Conservation (phyloP, 176 grass and related monocot species). For the Oryza coarctata region DNA sequence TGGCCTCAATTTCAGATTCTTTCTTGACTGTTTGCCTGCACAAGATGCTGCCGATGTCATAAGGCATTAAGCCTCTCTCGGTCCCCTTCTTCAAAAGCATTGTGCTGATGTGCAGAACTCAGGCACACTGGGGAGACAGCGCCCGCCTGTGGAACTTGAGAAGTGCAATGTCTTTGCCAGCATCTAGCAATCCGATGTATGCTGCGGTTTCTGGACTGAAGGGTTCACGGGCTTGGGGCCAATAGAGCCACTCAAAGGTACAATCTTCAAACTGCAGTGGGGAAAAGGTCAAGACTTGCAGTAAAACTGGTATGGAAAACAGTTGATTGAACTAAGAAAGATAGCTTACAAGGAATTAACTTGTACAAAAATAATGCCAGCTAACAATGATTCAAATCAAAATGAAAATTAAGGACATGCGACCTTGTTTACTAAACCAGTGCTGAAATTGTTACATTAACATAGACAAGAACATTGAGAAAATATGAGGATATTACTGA, state of each 20-base stretch:
- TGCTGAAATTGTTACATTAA: no score
- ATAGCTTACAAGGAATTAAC: background rate
- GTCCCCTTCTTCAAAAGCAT: conserved; percentile 61
- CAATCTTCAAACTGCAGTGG: conserved; percentile 47
- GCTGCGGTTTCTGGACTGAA: conserved; percentile 37
- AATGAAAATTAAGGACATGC: no score
- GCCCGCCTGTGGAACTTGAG: conserved; percentile 47
- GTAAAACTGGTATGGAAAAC: background rate
- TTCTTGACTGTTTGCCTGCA: conserved; percentile 47
- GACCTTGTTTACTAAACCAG: no score
- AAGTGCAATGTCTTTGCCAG: conserved; percentile 36
- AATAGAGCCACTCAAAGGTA: conserved; percentile 49
- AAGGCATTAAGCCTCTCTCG: conserved; percentile 37
- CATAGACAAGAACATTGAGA: no score
- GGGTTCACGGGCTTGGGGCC: conserved; percentile 41
- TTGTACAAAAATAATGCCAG: no score
- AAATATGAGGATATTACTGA: no score
- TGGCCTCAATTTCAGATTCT: conserved; percentile 47
- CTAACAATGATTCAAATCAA: no score
- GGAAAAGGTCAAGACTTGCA: background rate
- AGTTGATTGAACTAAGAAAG: no score
- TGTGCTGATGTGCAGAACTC: conserved; percentile 34
- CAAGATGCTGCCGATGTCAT: conserved; percentile 49
- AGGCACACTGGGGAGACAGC: conserved; percentile 21
- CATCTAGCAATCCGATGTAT: conserved; percentile 49